phyloP scores from a whole-genome alignment of 2,329 filamentous ascomycete genomes.

The Diaporthe citrichinensis region DNA sequence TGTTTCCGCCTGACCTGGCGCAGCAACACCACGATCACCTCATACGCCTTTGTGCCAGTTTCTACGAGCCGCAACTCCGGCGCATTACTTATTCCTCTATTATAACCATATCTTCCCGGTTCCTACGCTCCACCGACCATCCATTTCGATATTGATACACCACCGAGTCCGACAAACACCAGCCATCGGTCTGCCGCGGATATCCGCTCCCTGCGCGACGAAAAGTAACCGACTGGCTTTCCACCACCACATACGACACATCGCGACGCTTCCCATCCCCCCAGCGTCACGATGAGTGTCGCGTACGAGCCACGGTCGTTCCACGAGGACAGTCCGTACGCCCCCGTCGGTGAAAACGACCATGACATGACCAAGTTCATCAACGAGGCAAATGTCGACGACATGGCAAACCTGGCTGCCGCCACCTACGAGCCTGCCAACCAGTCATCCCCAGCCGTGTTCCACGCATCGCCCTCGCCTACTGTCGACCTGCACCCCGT shows the following conservation, averaged over 20 bases:
- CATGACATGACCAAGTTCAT: constrained; percentile 40
- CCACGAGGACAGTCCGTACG: constrained; percentile 63
- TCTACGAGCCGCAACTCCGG: neutral
- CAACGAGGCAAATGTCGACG: constrained; percentile 54
- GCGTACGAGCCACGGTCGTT: constrained; percentile 66
- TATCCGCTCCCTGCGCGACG: neutral
- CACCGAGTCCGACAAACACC: constrained; percentile 9
- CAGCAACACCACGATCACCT: constrained; percentile 12
- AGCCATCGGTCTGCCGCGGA: neutral
- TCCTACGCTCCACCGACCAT: neutral
- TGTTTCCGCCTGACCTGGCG: constrained; percentile 20
- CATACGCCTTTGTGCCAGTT: constrained; percentile 14
- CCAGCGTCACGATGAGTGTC: constrained; percentile 59
- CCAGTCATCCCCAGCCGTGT: constrained; percentile 47
- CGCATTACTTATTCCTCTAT: constrained; percentile 1
- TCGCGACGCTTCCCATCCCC: neutral
- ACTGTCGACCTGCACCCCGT: constrained; percentile 55
- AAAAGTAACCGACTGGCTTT: constrained; percentile 12
- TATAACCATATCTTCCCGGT: neutral
- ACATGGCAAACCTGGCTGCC: constrained; percentile 51
- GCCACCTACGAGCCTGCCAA: constrained; percentile 49
- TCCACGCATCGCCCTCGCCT: constrained; percentile 54
- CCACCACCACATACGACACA: neutral
- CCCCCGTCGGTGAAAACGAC: constrained; percentile 57
- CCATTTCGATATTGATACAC: neutral